Evolutionary conservation across 2,329 filamentous ascomycete species (phyloP).

Genomic region (Microsporum audouinii): DNA sequence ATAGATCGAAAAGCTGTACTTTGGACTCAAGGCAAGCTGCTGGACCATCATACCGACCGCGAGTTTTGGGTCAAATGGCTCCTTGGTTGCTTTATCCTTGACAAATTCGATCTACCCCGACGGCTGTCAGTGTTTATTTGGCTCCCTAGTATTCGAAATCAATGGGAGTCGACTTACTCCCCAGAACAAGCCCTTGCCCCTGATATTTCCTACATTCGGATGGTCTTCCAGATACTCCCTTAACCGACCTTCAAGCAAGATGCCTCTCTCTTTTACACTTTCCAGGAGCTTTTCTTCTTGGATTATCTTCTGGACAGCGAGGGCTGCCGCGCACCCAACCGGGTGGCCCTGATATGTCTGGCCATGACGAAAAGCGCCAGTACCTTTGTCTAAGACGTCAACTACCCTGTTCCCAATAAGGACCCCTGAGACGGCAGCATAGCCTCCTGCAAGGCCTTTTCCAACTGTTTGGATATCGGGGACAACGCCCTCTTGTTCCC

Average conservation of each 20-base stretch:
- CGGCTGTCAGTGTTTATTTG: not conserved
- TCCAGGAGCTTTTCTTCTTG: slow-evolving; percentile 45
- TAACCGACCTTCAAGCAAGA: slow-evolving; percentile 32
- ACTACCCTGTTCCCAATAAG: slow-evolving; percentile 42
- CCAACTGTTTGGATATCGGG: slow-evolving; percentile 51
- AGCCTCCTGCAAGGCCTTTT: slow-evolving; percentile 49
- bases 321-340: slow-evolving; percentile 45
- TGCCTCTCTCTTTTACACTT: slow-evolving; percentile 48
- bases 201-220: slow-evolving; percentile 46
- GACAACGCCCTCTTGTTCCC: slow-evolving; percentile 46
- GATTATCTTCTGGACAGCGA: slow-evolving; percentile 50
- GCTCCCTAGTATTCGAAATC: not conserved
- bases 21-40: slow-evolving; percentile 36
- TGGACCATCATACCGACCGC: slow-evolving; percentile 41
- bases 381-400: slow-evolving; percentile 38
- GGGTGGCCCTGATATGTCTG: slow-evolving; percentile 53
- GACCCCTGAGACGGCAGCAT: slow-evolving; percentile 44
- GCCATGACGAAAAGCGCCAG: slow-evolving; percentile 44
- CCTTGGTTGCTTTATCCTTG: slow-evolving; percentile 42
- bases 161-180: slow-evolving; percentile 36
- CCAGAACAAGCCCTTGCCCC: slow-evolving; percentile 49
- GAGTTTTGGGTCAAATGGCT: slow-evolving; percentile 39
- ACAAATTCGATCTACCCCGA: slow-evolving; percentile 44
- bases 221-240: slow-evolving; percentile 34
- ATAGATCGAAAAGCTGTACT: slow-evolving; percentile 49